Evolutionary conservation across 2,329 filamentous ascomycete species (phyloP), one percentile per base, ranked within the genome.

Genomic region (Fusarium clavum): DNA sequence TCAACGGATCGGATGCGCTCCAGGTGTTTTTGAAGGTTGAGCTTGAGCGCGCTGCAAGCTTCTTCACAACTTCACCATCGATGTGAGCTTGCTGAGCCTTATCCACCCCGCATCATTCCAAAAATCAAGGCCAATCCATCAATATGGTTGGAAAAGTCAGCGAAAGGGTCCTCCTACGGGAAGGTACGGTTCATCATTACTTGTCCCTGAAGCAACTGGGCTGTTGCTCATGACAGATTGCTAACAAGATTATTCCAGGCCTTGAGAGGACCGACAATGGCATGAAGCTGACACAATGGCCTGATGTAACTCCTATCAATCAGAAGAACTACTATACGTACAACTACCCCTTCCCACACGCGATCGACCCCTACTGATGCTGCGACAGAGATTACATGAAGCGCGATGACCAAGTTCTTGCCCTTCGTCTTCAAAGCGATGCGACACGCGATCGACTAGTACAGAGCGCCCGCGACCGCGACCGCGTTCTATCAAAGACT

Each of bases 321-420:
- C 96, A 99, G 81, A 99, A 99, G 84, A 99, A 99, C 81, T 99
- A 99, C 81, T 98, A 98, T 80, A 97, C 94, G 93, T 96, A 86
- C 67, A 32, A 41, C 24, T 40, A 27, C 45, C 29, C 49, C 34
- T 53, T 20, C 25, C 20, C 12, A 54, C 24, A 29, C 43, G 44
- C 57, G 47, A 53, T 22, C 24, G 38, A 27, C 18, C 11, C 44
- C 30, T 61, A 41, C 70, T 77, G 54, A 76, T 67, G 24, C 46
- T 46, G 61, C 47, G 57, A 32, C 73, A 97, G 94, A 66, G 96
- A 99, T 78, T 99, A 97, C 76, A 92, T 99, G 82, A 99, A 99
- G 84, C 92, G 95, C 77, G 96, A 99, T 83, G 96, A 98, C 76
- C 96, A 99, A 82, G 91, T 97, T 64, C 89, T 99, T 34, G 94